Evolutionary conservation across 2,329 filamentous ascomycete genomes (phyloP).

Genomic region (Fusarium sulawesiense): DNA sequence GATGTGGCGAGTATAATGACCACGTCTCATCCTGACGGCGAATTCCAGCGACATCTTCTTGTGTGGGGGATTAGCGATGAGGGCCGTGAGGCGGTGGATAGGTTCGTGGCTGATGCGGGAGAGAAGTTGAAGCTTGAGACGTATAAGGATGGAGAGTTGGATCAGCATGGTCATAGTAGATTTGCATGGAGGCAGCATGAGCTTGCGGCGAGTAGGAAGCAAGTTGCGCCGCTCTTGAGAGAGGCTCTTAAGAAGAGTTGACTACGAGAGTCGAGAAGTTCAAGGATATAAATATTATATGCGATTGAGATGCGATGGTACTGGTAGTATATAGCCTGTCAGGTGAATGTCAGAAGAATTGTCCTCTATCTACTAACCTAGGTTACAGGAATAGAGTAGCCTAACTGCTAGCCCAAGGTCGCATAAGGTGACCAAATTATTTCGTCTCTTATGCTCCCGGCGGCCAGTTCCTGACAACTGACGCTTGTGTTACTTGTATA

Average conservation of each 20-base stretch:
- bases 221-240: constrained; percentile 74
- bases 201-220: constrained; percentile 72
- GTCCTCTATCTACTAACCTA: no score
- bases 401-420: background rate
- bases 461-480: background rate
- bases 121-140: constrained; percentile 66
- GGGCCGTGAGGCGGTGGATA: constrained; percentile 62
- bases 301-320: background rate
- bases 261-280: constrained; percentile 9
- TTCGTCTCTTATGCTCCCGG: background rate
- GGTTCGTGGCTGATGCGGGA: constrained; percentile 61
- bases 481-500: background rate
- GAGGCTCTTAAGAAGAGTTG: constrained; percentile 60
- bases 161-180: constrained; percentile 60
- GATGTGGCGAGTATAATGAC: constrained; percentile 78
- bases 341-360: background rate
- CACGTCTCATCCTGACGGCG: constrained; percentile 63
- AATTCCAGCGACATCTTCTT: constrained; percentile 74
- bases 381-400: background rate
- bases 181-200: constrained; percentile 75
- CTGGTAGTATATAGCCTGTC: background rate
- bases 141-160: constrained; percentile 63
- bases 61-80: constrained; percentile 69
- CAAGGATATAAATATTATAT: constrained; percentile 20
- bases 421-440: background rate